Evolutionary conservation across 148 eudicot genomes (phyloP), one percentile per base, ranked within the genome.

Genomic region (Mesembryanthemum crystallinum): DNA sequence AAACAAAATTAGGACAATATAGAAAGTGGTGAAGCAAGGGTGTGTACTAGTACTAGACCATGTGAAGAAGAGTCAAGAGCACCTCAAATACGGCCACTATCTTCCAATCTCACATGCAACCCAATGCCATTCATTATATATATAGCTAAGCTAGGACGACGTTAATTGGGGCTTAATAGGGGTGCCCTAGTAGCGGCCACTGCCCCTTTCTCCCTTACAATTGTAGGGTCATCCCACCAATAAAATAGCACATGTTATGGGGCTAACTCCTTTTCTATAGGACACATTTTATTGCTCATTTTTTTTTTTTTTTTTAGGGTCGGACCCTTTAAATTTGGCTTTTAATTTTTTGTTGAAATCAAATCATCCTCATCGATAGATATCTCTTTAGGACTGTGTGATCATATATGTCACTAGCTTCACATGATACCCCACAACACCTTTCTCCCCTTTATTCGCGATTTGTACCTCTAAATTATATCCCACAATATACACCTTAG

Each of bases 61-160:
- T 77, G 83, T 81, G 83, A 76, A 30, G n/a, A n/a, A n/a, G n/a
- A n/a, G n/a, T n/a, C n/a, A n/a, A n/a, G 12, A 71, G 49, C 77
- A 59, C 83, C 80, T 35, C 74, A 81, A 76, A 81, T 76, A 69
- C 76, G 62, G 77, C 77, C 79, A 81, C 75, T 70, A 51, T 43
- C 25, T 69, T 62, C 23, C 28, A 64, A 58, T 7, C 70, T 64
- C 79, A 76, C 80, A 76, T 76, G 79, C 76, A 45, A 77, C 45
- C 75, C 75, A 75, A 69, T 47, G 49, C 49, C n/a, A n/a, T n/a
- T n/a, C n/a, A n/a, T n/a, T n/a, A n/a, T n/a, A n/a, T n/a, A n/a
- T n/a, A n/a, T n/a, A n/a, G n/a, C n/a, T n/a, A n/a, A n/a, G n/a
- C n/a, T n/a, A n/a, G n/a, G n/a, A n/a, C n/a, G n/a, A n/a, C n/a